phyloP scores from a whole-genome alignment of 2,329 filamentous ascomycete genomes.

The Talaromyces sp. region DNA sequence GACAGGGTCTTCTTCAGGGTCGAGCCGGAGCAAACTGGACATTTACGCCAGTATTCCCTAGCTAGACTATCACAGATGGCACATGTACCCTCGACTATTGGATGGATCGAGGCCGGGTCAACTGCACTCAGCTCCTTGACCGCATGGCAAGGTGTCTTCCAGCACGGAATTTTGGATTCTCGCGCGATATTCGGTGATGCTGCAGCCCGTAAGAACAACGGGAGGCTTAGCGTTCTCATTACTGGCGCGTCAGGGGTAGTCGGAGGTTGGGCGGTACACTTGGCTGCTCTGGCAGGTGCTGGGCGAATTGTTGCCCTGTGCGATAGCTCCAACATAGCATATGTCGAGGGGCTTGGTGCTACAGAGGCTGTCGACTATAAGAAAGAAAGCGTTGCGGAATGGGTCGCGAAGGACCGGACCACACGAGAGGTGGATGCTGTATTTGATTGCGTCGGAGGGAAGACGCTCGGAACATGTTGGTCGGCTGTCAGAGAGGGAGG shows the following conservation, averaged over 20 bases:
- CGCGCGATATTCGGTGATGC: conserved; percentile 1
- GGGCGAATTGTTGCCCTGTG: conserved; percentile 5
- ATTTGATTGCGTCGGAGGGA: conserved; percentile 9
- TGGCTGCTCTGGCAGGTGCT: conserved; percentile 5
- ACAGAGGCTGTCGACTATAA: conserved; percentile 3
- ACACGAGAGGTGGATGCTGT: conserved; percentile 1
- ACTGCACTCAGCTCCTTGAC: conserved; percentile 9
- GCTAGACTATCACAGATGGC: conserved; percentile 5
- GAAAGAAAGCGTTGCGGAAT: background rate
- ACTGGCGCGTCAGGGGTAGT: conserved; percentile 5
- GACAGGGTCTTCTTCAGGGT: conserved; percentile 5
- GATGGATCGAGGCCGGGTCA: conserved; percentile 6
- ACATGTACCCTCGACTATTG: conserved; percentile 1
- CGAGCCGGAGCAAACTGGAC: conserved; percentile 5
- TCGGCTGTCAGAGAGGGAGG: conserved; percentile 5
- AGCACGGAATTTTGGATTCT: conserved; percentile 6
- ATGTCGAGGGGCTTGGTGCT: conserved; percentile 4
- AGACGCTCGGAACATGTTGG: conserved; percentile 3
- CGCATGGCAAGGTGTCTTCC: conserved; percentile 6
- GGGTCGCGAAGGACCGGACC: background rate
- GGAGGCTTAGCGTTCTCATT: conserved; percentile 5
- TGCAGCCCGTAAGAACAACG: background rate
- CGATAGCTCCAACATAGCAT: background rate
- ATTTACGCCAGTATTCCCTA: conserved; percentile 7
- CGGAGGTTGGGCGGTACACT: conserved; percentile 4